Conservation (phyloP, 2,329 filamentous ascomycete genomes). For the Fusarium compactum region DNA sequence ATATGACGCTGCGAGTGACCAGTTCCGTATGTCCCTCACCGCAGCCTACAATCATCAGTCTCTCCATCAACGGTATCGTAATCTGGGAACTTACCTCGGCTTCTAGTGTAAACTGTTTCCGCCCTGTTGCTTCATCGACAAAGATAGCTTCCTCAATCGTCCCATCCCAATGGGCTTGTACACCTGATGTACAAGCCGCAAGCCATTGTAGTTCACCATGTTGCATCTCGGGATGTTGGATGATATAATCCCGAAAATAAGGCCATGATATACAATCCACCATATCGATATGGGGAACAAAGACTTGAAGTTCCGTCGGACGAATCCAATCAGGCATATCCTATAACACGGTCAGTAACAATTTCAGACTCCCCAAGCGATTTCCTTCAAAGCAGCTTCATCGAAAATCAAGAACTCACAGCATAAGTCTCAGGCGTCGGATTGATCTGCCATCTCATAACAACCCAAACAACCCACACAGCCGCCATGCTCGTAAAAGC, state of each 20-base stretch:
- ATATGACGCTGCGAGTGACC: conserved; percentile 29
- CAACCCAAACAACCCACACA: conserved; percentile 17
- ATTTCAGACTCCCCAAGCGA: fast-evolving
- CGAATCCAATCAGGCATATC: conserved; percentile 22
- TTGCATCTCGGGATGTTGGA: conserved; percentile 19
- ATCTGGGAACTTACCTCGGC: conserved; percentile 1
- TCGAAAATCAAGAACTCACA: neutral
- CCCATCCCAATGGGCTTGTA: neutral
- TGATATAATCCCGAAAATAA: conserved; percentile 11
- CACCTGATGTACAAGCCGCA: conserved; percentile 7
- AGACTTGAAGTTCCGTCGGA: conserved; percentile 21
- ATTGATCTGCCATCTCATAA: conserved; percentile 27
- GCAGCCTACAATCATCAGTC: neutral
- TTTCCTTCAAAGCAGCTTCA: fast-evolving
- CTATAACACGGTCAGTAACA: neutral
- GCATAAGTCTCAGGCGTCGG: conserved; percentile 20
- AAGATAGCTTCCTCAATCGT: conserved; percentile 9
- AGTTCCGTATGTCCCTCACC: conserved; percentile 2
- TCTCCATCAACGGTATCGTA: fast-evolving
- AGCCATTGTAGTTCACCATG: conserved; percentile 23
- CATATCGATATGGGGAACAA: conserved; percentile 20
- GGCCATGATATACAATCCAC: conserved; percentile 28
- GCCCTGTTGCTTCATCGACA: neutral
- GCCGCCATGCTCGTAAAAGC: conserved; percentile 24
- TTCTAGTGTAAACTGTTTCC: conserved; percentile 5